phyloP scores from a whole-genome alignment of 805 yeast species.

The Candida ortonii region DNA sequence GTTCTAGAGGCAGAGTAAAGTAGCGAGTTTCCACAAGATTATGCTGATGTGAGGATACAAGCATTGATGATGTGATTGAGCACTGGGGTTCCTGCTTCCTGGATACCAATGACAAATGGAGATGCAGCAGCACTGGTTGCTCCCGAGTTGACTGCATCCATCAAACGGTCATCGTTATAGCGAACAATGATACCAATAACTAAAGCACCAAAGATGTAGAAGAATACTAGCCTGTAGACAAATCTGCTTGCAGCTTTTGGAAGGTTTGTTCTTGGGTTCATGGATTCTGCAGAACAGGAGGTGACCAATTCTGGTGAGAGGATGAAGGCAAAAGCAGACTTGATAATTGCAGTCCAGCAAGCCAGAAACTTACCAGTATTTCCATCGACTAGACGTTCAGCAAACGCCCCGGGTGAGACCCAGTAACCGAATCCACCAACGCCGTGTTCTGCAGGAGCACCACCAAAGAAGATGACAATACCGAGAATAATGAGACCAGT shows the following conservation, averaged over 20 bases:
- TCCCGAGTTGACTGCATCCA: slow-evolving; percentile 47
- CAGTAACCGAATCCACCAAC: slow-evolving; percentile 45
- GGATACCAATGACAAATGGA: slow-evolving; percentile 84
- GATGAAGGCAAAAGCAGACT: slow-evolving; percentile 64
- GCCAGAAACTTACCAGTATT: slow-evolving; percentile 62
- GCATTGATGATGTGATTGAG: slow-evolving; percentile 79
- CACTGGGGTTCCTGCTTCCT: slow-evolving; percentile 60
- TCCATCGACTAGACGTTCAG: slow-evolving; percentile 48
- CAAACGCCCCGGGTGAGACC: slow-evolving; percentile 44
- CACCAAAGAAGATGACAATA: slow-evolving; percentile 60
- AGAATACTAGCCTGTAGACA: slow-evolving; percentile 31
- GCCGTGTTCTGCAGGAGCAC: slow-evolving; percentile 50
- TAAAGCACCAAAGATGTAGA: slow-evolving; percentile 34
- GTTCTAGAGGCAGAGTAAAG: slow-evolving; percentile 73
- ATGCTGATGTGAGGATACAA: slow-evolving; percentile 51
- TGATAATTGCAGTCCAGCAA: slow-evolving; percentile 59
- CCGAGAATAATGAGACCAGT: slow-evolving; percentile 58
- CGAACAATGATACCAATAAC: slow-evolving; percentile 51
- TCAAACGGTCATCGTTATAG: slow-evolving; percentile 38
- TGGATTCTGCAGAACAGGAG: slow-evolving; percentile 33
- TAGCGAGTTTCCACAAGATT: slow-evolving; percentile 73
- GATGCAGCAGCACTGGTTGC: slow-evolving; percentile 68
- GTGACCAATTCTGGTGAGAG: slow-evolving; percentile 34
- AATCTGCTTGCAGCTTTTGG: slow-evolving; percentile 35
- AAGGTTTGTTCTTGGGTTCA: slow-evolving; percentile 31